Base-by-base conservation (phyloP, 1,284 basidiomycete species). In the Apiotrichum veenhuisii region DNA sequence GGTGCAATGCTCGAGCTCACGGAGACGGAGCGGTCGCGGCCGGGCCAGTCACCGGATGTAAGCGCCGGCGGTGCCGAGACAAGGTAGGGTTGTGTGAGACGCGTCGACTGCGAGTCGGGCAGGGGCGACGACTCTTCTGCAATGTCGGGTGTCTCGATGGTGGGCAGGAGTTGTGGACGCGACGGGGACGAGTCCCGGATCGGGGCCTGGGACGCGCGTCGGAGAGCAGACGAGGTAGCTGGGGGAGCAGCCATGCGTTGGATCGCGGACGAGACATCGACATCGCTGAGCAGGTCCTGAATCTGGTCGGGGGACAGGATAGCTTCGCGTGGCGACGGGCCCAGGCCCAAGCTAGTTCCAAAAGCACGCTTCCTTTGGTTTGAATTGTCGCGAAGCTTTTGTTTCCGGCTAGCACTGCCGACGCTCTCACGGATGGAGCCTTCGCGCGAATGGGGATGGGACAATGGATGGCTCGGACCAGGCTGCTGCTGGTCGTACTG, bases 11-110 rank as follows among this genome's bases (percentile, higher is more conserved):
- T 52, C 14, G 55, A 58, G 11, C 40, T 22, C 1, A 57, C 40
- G 37, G 60, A 62, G 12, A 33, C 43, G 0, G 62, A 52, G 10
- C 64, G 59, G 20, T 57, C 54, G 12, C 67, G 64, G 17, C 52
- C 47, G 4, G 45, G 57, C 61, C 45, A 59, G 37, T 43, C 54
- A 27, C 61, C 59, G 36, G 42, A 54, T 5, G 65, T 72, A 10
- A 72, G 55, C 25, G 71, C 57, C 5, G 71, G 70, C 26, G 71
- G 71, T 5, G 71, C 71, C 4, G 71, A 69, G 5, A 68, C 70
- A 27, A 72, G 65, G 56, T 58, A 73, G 0, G 70, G 70, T 15
- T 33, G 2, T 2, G 34, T 12, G 17, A 27, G 20, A 5, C 5
- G 20, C 4, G 37, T 36, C 27, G 45, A 8, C 17, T 65, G 61